These are phyloP conservation scores for Talaromyces islandicus DNA, from an alignment of 2,329 filamentous ascomycete species.

Conservation along the genomic window DNA sequence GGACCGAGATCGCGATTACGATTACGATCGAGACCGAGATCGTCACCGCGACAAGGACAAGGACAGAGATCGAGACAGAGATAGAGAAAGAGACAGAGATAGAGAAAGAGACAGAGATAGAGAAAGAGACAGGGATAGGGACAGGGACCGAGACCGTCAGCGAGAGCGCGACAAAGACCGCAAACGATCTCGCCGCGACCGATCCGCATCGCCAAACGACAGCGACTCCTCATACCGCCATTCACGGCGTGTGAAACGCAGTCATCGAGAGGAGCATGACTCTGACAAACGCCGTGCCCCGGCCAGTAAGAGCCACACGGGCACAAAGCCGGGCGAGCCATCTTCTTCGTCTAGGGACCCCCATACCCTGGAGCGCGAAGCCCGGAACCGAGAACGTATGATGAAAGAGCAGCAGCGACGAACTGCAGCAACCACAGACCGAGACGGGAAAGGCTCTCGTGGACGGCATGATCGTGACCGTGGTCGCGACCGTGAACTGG, in stretches of 20 bases:
- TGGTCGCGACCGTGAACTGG: conserved; percentile 16
- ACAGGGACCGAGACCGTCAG: conserved; percentile 31
- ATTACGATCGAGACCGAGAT: conserved; percentile 21
- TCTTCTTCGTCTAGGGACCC: conserved; percentile 52
- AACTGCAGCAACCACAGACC: conserved; percentile 43
- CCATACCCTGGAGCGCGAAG: conserved; percentile 68
- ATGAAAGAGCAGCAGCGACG: conserved; percentile 61
- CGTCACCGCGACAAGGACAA: conserved; percentile 18
- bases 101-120: conserved; percentile 27
- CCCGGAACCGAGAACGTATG: conserved; percentile 56
- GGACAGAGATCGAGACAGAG: conserved; percentile 27
- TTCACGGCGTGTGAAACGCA: conserved; percentile 30
- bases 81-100: conserved; percentile 34
- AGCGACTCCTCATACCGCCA: conserved; percentile 28
- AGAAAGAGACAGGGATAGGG: conserved; percentile 28
- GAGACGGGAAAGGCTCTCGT: conserved; percentile 23
- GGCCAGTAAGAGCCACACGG: neutral
- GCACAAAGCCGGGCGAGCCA: conserved; percentile 9
- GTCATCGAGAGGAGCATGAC: conserved; percentile 15
- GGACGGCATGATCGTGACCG: conserved; percentile 15
- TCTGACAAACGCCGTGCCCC: conserved; percentile 16
- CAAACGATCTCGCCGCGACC: conserved; percentile 37
- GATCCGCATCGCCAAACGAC: conserved; percentile 26
- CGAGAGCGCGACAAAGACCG: conserved; percentile 23
- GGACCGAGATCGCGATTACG: conserved; percentile 23